phyloP scores from a whole-genome alignment of 768 basidiomycete species.

The Crepidotus variabilis region DNA sequence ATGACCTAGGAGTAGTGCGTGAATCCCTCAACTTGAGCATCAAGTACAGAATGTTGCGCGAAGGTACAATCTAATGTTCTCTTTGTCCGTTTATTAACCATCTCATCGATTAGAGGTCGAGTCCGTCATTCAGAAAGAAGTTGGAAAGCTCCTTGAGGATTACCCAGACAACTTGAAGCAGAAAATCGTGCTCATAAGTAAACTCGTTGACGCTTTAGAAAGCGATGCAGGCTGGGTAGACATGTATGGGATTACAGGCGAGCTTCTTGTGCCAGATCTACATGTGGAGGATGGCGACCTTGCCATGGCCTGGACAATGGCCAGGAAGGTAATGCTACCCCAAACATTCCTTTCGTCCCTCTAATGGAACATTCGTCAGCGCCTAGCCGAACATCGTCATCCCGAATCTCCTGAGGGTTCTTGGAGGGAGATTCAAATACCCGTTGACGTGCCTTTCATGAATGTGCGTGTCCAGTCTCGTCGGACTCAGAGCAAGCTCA shows the following conservation, averaged over 20 bases:
- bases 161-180: conserved; percentile 28
- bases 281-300: conserved; percentile 26
- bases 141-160: conserved; percentile 38
- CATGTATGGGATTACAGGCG: conserved; percentile 66
- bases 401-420: conserved; percentile 33
- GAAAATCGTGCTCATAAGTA: conserved; percentile 42
- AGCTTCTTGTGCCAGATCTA: conserved; percentile 52
- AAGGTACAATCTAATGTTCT: conserved; percentile 47
- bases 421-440: conserved; percentile 77
- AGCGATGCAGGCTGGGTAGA: conserved; percentile 65
- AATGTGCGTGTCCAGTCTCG: conserved; percentile 39
- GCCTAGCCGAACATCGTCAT: conserved; percentile 40
- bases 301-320: conserved; percentile 24
- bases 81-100: background rate
- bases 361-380: conserved; percentile 21
- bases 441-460: conserved; percentile 78
- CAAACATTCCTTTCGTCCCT: background rate
- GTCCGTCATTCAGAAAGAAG: conserved; percentile 48
- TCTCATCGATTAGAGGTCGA: conserved; percentile 54
- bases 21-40: conserved; percentile 64
- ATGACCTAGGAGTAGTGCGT: conserved; percentile 38
- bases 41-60: conserved; percentile 74
- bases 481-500: background rate
- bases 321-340: conserved; percentile 24
- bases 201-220: conserved; percentile 57